A percentile compares a stretch with the other conserved stretches of the same genome.
Conservation (phyloP, 164 flowering plant genomes). For the Sextonia rubra region DNA sequence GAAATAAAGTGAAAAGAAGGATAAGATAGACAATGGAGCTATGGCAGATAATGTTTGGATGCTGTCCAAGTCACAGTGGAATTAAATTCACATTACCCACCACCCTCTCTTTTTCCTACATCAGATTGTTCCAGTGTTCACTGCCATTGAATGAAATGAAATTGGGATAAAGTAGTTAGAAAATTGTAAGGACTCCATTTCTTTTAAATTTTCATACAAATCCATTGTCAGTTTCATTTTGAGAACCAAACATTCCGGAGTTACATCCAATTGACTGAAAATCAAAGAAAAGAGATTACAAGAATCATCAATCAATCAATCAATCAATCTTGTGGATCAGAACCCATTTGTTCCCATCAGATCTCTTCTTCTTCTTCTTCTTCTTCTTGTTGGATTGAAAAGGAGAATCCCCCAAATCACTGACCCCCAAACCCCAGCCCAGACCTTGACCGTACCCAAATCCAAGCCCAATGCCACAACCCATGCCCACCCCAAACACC, state of each 20-base stretch:
- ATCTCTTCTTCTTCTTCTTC: not conserved
- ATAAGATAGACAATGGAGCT: no score
- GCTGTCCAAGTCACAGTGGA: no score
- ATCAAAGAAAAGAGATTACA: not conserved
- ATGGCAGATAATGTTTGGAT: no score
- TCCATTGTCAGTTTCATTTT: not conserved
- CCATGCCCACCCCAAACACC: conserved; percentile 50
- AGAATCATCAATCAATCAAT: conserved; percentile 7
- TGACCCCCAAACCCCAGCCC: conserved; percentile 34
- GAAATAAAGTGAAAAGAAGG: no score
- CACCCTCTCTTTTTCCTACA: no score
- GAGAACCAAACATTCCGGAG: not conserved
- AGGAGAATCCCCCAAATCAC: conserved; percentile 17
- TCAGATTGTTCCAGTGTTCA: no score
- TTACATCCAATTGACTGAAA: not conserved
- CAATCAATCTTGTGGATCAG: conserved; percentile 10
- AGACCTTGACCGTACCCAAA: conserved; percentile 52
- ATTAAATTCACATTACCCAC: not conserved
- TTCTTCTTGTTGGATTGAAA: conserved; percentile 2
- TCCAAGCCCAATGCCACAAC: conserved; percentile 61
- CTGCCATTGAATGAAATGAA: not conserved
- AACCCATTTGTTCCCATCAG: conserved; percentile 16
- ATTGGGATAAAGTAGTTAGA: not conserved
- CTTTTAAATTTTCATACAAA: not conserved
- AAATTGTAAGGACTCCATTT: not conserved